Conservation (phyloP, 495 filamentous ascomycete species). For the Lasiosphaeris hirsuta region DNA sequence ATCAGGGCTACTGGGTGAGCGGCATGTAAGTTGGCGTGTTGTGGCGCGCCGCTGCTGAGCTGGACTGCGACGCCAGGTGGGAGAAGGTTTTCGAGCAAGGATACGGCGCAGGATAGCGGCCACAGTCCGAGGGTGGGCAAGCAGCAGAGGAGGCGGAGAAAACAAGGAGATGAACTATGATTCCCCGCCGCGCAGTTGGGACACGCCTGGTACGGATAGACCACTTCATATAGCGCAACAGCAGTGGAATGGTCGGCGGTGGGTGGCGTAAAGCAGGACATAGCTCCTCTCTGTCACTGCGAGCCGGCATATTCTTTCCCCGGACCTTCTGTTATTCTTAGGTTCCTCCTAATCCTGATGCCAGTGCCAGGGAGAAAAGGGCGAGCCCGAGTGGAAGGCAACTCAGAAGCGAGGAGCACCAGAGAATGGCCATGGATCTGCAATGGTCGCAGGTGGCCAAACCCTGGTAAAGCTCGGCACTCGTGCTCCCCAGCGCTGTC, state of each 20-base stretch:
- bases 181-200: neutral
- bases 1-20: too few species aligned
- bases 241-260: neutral
- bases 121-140: too few species aligned
- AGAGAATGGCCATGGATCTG: conserved; percentile 13
- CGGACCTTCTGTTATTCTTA: neutral
- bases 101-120: too few species aligned
- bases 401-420: neutral
- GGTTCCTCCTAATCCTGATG: neutral
- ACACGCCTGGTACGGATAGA: neutral
- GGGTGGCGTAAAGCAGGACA: too few species aligned
- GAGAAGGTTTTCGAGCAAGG: neutral
- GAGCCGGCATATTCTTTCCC: neutral
- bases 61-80: neutral
- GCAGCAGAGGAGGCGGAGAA: neutral
- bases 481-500: neutral
- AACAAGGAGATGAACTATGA: neutral
- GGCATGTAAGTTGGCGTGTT: neutral
- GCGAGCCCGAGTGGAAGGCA: neutral
- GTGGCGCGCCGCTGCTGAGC: neutral
- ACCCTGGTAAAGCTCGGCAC: conserved; percentile 9
- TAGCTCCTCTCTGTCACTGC: too few species aligned
- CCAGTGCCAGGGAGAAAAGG: neutral
- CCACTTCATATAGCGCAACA: neutral
- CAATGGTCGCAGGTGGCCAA: conserved; percentile 13